phyloP scores from a whole-genome alignment of 208 protist species.

The Trypanosoma lewisi region DNA sequence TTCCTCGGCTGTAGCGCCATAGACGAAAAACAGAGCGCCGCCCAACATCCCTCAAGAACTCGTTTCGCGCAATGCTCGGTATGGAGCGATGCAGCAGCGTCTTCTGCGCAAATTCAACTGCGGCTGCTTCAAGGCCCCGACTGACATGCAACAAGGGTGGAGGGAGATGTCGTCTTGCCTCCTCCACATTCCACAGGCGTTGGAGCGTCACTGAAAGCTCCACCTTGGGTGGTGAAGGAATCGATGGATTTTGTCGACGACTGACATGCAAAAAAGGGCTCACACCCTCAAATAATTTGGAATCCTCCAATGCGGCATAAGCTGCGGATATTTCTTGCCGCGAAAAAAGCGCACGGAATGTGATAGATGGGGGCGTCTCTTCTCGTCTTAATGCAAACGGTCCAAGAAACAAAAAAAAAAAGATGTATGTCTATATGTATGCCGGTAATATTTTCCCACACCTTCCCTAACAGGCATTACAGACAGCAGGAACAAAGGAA shows the following conservation, averaged over 20 bases:
- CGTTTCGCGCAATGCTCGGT: slow-evolving; percentile 13
- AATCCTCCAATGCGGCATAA: slow-evolving; percentile 35
- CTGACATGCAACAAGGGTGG: slow-evolving; percentile 33
- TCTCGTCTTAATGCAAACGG: background rate
- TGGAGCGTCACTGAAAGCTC: slow-evolving; percentile 22
- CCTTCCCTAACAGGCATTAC: too few relatives aligned
- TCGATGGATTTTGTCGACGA: background rate
- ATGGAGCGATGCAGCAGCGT: slow-evolving; percentile 24
- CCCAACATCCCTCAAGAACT: slow-evolving; percentile 29
- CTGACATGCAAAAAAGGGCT: slow-evolving; percentile 15
- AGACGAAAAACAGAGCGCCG: slow-evolving; percentile 63
- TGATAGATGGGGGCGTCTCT: slow-evolving; percentile 3
- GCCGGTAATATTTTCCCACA: too few relatives aligned
- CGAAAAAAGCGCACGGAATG: slow-evolving; percentile 27
- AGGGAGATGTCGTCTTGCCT: slow-evolving; percentile 28
- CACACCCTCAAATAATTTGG: slow-evolving; percentile 19
- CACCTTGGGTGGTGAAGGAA: slow-evolving; percentile 1
- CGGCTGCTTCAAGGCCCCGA: slow-evolving; percentile 33
- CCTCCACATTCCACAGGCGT: slow-evolving; percentile 8
- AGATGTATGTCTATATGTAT: background rate
- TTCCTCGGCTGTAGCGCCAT: slow-evolving; percentile 49
- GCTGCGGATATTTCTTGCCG: slow-evolving; percentile 33
- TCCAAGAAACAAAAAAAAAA: slow-evolving; percentile 14
- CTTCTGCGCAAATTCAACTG: slow-evolving; percentile 29
- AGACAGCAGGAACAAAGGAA: background rate